Evolutionary conservation across 176 grass and related monocot genomes (phyloP).

Genomic region (Oryza officinalis): DNA sequence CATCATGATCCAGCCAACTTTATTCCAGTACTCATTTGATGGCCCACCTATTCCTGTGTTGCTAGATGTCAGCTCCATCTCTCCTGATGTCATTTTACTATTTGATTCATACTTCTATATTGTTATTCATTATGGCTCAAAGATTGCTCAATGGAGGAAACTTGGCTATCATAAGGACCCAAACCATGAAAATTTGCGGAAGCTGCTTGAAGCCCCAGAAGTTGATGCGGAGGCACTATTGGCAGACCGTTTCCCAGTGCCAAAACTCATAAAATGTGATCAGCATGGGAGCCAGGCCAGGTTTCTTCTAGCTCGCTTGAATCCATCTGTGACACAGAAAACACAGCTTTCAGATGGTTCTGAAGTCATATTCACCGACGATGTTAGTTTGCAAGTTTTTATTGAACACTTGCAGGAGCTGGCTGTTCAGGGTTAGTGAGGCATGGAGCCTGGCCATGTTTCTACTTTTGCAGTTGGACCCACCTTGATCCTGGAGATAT

Average conservation of each 20-base stretch:
- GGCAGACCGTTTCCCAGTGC: conserved; percentile 68
- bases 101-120: conserved; percentile 98
- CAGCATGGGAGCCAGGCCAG: conserved; percentile 96
- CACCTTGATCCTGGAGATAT: conserved; percentile 66
- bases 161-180: conserved; percentile 84
- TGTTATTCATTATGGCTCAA: conserved; percentile 94
- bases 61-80: conserved; percentile 91
- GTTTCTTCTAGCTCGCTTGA: conserved; percentile 85
- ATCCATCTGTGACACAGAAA: conserved; percentile 99
- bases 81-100: conserved; percentile 93
- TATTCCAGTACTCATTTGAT: conserved; percentile 97
- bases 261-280: conserved; percentile 93
- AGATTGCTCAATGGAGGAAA: conserved; percentile 97
- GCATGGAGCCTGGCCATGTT: conserved; percentile 56
- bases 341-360: conserved; percentile 81
- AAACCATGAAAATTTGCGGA: conserved; percentile 81
- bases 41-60: conserved; percentile 96
- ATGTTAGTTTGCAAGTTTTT: conserved; percentile 97
- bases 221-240: conserved; percentile 71
- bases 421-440: conserved; percentile 76
- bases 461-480: conserved; percentile 65
- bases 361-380: conserved; percentile 89
- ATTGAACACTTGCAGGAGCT: conserved; percentile 98
- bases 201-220: conserved; percentile 94
- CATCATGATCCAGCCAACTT: conserved; percentile 97